phyloP scores from a whole-genome alignment of 1,139 yeast genomes.

The Yamadazyma friedrichii region DNA sequence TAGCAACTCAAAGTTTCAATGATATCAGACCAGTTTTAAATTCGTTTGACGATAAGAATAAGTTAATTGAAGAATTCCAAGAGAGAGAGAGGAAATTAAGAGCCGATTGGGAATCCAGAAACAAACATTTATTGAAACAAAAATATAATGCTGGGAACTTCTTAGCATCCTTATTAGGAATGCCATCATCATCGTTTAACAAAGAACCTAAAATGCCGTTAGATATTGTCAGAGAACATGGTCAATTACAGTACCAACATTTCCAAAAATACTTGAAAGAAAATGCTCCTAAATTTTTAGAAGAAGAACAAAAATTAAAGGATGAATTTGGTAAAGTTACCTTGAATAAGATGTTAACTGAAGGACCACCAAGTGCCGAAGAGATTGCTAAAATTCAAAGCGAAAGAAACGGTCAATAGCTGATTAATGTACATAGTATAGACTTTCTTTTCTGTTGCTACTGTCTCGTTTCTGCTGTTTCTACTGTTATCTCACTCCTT shows the following conservation, averaged over 20 bases:
- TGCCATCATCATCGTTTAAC: slow-evolving; percentile 47
- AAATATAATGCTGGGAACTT: slow-evolving; percentile 53
- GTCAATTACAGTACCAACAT: slow-evolving; percentile 83
- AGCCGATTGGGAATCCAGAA: slow-evolving; percentile 63
- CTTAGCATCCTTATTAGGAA: slow-evolving; percentile 59
- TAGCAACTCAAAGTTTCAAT: slow-evolving; percentile 86
- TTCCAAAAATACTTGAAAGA: slow-evolving; percentile 83
- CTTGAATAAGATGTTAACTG: slow-evolving; percentile 77
- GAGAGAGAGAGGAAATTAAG: slow-evolving; percentile 76
- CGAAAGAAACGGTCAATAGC: slow-evolving; percentile 24
- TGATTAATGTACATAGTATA: slow-evolving; percentile 8
- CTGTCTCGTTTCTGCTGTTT: not conserved
- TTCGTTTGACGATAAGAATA: slow-evolving; percentile 62
- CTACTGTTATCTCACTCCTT: not conserved
- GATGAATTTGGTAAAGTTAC: slow-evolving; percentile 80
- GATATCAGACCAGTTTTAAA: slow-evolving; percentile 88
- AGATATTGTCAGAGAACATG: slow-evolving; percentile 88
- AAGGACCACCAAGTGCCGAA: slow-evolving; percentile 84
- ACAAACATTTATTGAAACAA: slow-evolving; percentile 45
- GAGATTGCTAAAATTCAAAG: slow-evolving; percentile 72
- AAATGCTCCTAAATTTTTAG: slow-evolving; percentile 83
- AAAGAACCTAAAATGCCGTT: slow-evolving; percentile 82
- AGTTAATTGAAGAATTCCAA: slow-evolving; percentile 71
- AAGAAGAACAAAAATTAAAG: slow-evolving; percentile 75
- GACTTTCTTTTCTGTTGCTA: not conserved